phyloP scores from a whole-genome alignment of 2,329 filamentous ascomycete genomes.

The Boeremia lycopersici region DNA sequence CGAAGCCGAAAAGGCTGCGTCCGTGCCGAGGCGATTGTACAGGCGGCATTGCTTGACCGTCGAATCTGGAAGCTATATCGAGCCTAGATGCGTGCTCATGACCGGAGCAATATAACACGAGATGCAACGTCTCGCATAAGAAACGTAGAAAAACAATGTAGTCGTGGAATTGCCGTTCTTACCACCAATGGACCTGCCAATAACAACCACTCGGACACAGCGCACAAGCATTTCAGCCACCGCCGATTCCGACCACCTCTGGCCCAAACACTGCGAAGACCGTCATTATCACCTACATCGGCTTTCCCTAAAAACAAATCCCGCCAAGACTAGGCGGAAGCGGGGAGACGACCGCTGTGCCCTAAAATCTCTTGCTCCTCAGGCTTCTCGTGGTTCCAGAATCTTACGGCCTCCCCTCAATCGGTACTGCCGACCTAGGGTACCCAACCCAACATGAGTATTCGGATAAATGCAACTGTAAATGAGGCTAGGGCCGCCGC shows the following conservation, averaged over 20 bases:
- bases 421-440: constrained; percentile 27
- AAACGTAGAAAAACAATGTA: constrained; percentile 36
- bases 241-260: constrained; percentile 45
- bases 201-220: constrained; percentile 39
- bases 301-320: constrained; percentile 45
- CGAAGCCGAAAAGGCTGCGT: constrained; percentile 35
- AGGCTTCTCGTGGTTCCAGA: constrained; percentile 39
- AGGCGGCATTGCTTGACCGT: constrained; percentile 37
- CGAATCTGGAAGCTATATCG: constrained; percentile 36
- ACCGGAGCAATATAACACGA: constrained; percentile 41
- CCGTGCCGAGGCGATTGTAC: constrained; percentile 38
- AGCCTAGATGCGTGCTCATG: constrained; percentile 28
- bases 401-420: constrained; percentile 31
- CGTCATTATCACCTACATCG: constrained; percentile 46
- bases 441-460: constrained; percentile 41
- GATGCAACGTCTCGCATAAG: constrained; percentile 38
- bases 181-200: constrained; percentile 37
- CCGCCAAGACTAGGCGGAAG: constrained; percentile 47
- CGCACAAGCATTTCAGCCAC: constrained; percentile 50
- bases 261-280: constrained; percentile 44
- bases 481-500: constrained; percentile 43
- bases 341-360: constrained; percentile 44
- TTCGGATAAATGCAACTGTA: constrained; percentile 47
- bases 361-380: constrained; percentile 47
- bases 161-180: constrained; percentile 33